A percentile compares a stretch with the other conserved stretches of the same genome.
phyloP scores from a whole-genome alignment of 495 filamentous ascomycete species.

The Lentithecium fluviatile region DNA sequence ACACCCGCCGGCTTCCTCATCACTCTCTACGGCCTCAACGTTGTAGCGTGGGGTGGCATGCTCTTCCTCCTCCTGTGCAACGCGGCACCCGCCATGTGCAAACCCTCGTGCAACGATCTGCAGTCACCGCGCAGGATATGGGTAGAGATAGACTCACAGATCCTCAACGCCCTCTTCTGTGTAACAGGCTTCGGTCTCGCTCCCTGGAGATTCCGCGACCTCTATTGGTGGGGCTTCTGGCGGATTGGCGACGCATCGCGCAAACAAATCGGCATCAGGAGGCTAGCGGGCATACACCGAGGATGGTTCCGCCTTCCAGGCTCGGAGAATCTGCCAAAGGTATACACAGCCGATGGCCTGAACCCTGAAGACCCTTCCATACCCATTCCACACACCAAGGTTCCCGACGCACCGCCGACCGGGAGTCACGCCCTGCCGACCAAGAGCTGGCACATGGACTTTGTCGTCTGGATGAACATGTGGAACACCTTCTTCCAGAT shows the following conservation, averaged over 20 bases:
- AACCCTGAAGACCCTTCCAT: conserved; percentile 46
- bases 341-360: background rate
- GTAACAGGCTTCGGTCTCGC: conserved; percentile 80
- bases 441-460: conserved; percentile 71
- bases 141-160: conserved; percentile 83
- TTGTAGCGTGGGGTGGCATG: conserved; percentile 90
- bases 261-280: conserved; percentile 54
- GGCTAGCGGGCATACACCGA: conserved; percentile 64
- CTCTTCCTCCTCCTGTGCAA: conserved; percentile 78
- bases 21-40: conserved; percentile 73
- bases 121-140: conserved; percentile 71
- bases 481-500: conserved; percentile 74
- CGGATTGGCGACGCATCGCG: conserved; percentile 48
- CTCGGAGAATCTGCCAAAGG: conserved; percentile 43
- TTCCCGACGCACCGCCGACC: conserved; percentile 58
- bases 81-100: conserved; percentile 77
- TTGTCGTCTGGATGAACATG: conserved; percentile 72
- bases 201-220: conserved; percentile 81
- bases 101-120: conserved; percentile 67
- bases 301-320: conserved; percentile 69
- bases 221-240: conserved; percentile 66
- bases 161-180: conserved; percentile 84
- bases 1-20: conserved; percentile 73
- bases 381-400: conserved; percentile 56
- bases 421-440: conserved; percentile 66